These are phyloP conservation scores for Cryoendolithus antarcticus DNA, from an alignment of 2,329 filamentous ascomycete genomes.

Conservation along the genomic window DNA sequence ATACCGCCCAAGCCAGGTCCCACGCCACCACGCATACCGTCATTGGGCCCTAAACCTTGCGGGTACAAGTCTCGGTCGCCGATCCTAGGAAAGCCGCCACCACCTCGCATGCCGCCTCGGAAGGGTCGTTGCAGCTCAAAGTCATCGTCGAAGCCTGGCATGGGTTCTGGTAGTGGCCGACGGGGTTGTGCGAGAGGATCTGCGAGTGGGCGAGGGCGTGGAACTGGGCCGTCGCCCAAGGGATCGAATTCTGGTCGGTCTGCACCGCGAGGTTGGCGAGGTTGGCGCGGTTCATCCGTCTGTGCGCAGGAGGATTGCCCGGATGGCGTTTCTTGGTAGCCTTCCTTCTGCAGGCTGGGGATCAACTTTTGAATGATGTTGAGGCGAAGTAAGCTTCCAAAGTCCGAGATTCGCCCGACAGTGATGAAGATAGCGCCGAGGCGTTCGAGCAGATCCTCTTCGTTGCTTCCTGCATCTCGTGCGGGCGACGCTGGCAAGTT, in stretches of 20 bases:
- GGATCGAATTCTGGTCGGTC: conserved; percentile 32
- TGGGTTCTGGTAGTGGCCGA: conserved; percentile 55
- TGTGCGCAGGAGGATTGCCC: conserved; percentile 7
- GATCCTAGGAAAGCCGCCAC: conserved; percentile 39
- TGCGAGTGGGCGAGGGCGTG: conserved; percentile 52
- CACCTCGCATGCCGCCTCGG: conserved; percentile 32
- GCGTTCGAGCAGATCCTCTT: conserved; percentile 26
- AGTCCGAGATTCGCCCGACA: conserved; percentile 50
- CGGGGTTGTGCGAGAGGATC: conserved; percentile 48
- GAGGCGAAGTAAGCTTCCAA: conserved; percentile 61
- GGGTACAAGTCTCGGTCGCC: conserved; percentile 84
- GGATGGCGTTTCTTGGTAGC: conserved; percentile 51
- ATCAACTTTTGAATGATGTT: conserved; percentile 76
- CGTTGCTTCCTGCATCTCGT: conserved; percentile 13
- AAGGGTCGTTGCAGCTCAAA: conserved; percentile 65
- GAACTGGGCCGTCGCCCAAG: conserved; percentile 45
- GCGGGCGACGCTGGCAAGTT: conserved; percentile 39
- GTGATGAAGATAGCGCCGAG: conserved; percentile 52
- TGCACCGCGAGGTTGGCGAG: conserved; percentile 11
- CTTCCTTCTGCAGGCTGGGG: conserved; percentile 63
- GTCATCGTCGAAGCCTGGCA: conserved; percentile 88
- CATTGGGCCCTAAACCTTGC: conserved; percentile 69
- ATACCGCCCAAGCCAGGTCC: conserved; percentile 42
- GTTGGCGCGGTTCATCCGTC: conserved; percentile 7
- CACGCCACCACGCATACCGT: conserved; percentile 59